Percentiles rank a stretch among this genome's conserved stretches.
These are phyloP conservation scores for Otatea glauca DNA, from an alignment of 176 grass and related monocot species.

Conservation along the genomic window DNA sequence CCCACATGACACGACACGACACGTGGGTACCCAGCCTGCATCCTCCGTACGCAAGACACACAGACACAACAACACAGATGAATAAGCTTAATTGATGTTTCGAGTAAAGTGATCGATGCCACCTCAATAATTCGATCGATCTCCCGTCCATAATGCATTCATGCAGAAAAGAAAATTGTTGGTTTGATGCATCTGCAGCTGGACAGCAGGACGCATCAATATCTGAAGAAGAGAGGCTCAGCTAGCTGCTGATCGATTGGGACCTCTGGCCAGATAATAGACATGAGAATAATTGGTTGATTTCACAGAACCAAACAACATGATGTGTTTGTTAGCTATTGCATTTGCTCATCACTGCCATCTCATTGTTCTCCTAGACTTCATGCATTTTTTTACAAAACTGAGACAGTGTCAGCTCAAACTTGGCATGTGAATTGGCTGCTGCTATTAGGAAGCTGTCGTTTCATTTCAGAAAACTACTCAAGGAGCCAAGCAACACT, in stretches of 20 bases:
- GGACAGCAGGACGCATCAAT: neutral
- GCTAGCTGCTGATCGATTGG: neutral
- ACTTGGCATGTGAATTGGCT: neutral
- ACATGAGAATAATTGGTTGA: neutral
- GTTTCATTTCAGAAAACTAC: neutral
- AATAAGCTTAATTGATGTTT: neutral
- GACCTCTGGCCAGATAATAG: neutral
- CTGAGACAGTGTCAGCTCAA: slow-evolving; percentile 12
- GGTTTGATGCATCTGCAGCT: neutral
- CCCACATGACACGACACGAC: neutral
- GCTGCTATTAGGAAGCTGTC: slow-evolving; percentile 12
- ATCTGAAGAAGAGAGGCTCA: neutral
- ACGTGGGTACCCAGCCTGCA: neutral
- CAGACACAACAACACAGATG: neutral
- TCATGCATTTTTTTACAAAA: slow-evolving; percentile 25
- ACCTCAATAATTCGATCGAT: slow-evolving; percentile 10
- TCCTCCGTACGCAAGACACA: neutral
- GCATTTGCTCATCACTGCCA: neutral
- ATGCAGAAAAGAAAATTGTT: neutral
- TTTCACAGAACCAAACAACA: slow-evolving; percentile 22
- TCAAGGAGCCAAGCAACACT: slow-evolving; percentile 2
- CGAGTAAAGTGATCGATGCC: neutral
- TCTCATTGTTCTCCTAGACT: slow-evolving; percentile 23
- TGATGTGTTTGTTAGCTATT: neutral
- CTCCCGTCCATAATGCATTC: neutral